Base-by-base conservation (phyloP, 176 grass and related monocot genomes). In the Musa acuminata region DNA sequence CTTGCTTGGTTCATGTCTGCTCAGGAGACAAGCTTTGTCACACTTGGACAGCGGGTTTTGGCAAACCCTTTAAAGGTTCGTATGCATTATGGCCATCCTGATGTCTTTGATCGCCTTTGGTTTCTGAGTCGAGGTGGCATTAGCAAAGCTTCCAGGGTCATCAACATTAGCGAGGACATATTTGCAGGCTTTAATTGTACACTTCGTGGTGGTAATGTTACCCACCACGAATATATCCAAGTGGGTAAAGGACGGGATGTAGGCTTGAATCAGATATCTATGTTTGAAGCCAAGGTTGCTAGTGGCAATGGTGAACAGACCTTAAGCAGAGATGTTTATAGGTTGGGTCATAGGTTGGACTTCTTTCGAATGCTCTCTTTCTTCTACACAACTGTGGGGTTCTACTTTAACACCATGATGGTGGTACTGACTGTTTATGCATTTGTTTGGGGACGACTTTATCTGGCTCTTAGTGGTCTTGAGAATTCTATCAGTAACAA, bases 1-100 rank as follows among this genome's bases (percentile, higher is more conserved):
- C 90, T 98, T 76, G 94, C 94, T 77, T 98, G 88, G 90, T 98
- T 98, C 82, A 98, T 98, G 94, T 98, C 94, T 62, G 90, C 94
- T 62, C 94, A 98, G 64, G 94, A 98, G 81, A 93, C 86, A 66
- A 98, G 90, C 84, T 98, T 98, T 83, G 94, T 98, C 72, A 98
- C 94, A 23, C 88, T 98, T 83, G 94, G 94, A 64, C 94, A 98
- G 85, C 85, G 94, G 24, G 90, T 98, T 76, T 75, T 98, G 77
- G 94, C 94, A 67, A 87, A 85, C 72, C 94, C 88, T 8, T 85
- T 98, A 70, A 98, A 98, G 81, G 94, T 98, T 64, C 75, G 94
- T 49, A 98, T 98, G 94, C 94, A 98, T 69, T 98, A 98, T 73
- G 94, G 94, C 49, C 94, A 98, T 78, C 94, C 94, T 82, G 90